Conservation (phyloP, 805 yeast species). For the Sugiyamaella qingdaonensis region DNA sequence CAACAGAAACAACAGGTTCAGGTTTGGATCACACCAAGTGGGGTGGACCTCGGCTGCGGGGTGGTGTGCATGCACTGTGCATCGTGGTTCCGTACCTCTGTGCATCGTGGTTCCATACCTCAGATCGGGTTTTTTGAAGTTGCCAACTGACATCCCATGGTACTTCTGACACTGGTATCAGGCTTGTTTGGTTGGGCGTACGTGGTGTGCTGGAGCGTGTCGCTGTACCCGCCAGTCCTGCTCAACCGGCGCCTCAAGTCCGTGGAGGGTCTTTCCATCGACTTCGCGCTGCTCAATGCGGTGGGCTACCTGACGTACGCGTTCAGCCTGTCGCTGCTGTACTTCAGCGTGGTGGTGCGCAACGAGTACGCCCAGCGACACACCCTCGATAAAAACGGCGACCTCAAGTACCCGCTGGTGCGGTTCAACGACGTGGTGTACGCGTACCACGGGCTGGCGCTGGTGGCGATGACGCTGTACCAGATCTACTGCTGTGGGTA, state of each 20-base stretch:
- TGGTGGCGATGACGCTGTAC: constrained; percentile 34
- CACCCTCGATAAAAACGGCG: constrained; percentile 19
- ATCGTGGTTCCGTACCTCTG: no score
- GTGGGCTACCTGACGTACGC: constrained; percentile 36
- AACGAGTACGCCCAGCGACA: constrained; percentile 34
- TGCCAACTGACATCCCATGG: no score
- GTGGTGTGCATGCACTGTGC: no score
- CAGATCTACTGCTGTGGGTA: constrained; percentile 39
- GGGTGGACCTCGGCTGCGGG: no score
- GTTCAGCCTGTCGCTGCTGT: constrained; percentile 30
- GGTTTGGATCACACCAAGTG: no score
- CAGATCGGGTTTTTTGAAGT: no score
- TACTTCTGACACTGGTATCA: neutral
- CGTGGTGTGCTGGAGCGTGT: constrained; percentile 28
- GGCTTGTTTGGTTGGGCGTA: constrained; percentile 1
- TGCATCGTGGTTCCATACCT: no score
- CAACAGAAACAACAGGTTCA: no score
- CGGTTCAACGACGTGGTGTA: constrained; percentile 43
- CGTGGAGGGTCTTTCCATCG: constrained; percentile 37
- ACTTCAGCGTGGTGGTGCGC: constrained; percentile 32
- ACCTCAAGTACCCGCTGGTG: constrained; percentile 36
- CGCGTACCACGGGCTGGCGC: constrained; percentile 41
- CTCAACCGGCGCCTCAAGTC: constrained; percentile 30
- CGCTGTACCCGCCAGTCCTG: constrained; percentile 36
- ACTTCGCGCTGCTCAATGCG: constrained; percentile 34